These are phyloP conservation scores for Flaveria bidentis DNA, from an alignment of 129 eudicot species.

Conservation along the genomic window DNA sequence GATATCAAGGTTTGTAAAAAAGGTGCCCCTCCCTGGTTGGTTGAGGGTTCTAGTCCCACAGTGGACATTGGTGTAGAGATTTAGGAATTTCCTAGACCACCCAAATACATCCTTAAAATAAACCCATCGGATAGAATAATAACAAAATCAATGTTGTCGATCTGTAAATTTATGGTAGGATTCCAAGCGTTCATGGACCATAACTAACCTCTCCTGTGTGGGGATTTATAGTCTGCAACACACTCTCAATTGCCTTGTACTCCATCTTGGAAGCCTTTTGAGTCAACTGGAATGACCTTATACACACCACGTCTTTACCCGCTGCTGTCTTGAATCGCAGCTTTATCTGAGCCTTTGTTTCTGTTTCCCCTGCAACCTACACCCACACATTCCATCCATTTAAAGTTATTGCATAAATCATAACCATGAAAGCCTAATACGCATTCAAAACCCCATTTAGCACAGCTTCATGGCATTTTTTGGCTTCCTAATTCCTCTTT, in stretches of 20 bases:
- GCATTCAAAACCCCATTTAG: background rate
- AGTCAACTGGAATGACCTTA: conserved; percentile 91
- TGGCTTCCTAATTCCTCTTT: conserved; percentile 10
- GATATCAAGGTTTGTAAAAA: too few relatives aligned
- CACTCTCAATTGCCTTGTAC: conserved; percentile 94
- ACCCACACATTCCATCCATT: conserved; percentile 23
- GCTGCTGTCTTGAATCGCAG: conserved; percentile 92
- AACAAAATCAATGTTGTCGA: background rate
- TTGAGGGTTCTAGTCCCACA: too few relatives aligned
- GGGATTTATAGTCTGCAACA: conserved; percentile 90
- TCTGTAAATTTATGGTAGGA: conserved; percentile 8
- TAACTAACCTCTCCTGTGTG: conserved; percentile 87
- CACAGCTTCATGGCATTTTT: background rate
- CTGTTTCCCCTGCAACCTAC: conserved; percentile 98
- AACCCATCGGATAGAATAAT: background rate
- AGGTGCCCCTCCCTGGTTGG: too few relatives aligned
- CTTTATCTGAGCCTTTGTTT: conserved; percentile 93
- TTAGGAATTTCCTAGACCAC: background rate
- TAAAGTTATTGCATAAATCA: background rate
- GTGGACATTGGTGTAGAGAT: background rate
- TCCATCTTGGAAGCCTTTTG: conserved; percentile 92
- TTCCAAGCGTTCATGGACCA: conserved; percentile 7
- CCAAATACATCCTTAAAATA: background rate
- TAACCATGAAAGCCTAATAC: conserved; percentile 8
- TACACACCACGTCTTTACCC: conserved; percentile 94